phyloP scores from a whole-genome alignment of 257 asterid species.

The Przewalskia tangutica region DNA sequence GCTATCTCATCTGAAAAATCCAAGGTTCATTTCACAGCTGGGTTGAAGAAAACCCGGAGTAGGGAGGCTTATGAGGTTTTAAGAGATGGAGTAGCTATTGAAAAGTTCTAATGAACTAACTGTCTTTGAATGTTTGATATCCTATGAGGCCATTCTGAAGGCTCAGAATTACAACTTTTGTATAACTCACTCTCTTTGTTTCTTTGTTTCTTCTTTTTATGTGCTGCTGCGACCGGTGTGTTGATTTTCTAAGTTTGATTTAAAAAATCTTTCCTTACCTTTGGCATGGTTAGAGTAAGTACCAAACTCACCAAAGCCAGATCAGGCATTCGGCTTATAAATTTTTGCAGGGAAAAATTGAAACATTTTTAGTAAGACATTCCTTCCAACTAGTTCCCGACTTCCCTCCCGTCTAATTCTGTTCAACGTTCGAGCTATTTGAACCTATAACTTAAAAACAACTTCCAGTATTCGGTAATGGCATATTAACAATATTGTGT shows the following conservation, averaged over 20 bases:
- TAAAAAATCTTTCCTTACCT: not conserved
- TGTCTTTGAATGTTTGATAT: not conserved
- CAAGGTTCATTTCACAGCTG: conserved; percentile 64
- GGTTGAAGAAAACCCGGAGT: conserved; percentile 73
- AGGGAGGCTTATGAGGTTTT: conserved; percentile 74
- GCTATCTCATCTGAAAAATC: conserved; percentile 61
- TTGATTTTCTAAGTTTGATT: not conserved
- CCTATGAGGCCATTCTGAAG: no score
- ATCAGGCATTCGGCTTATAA: not conserved
- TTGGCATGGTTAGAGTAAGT: not conserved
- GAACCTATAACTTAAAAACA: not conserved
- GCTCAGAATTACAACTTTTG: not conserved
- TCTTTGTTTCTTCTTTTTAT: not conserved
- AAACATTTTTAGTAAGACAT: not conserved
- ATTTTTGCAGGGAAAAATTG: not conserved
- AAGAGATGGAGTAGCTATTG: conserved; percentile 52
- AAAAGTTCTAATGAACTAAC: conserved; percentile 34
- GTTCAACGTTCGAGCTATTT: not conserved
- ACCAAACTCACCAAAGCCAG: not conserved
- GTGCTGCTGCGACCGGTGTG: not conserved
- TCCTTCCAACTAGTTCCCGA: not conserved
- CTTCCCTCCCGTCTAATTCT: no score
- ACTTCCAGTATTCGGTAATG: not conserved
- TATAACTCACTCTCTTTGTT: not conserved
- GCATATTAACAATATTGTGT: no score